Evolutionary conservation across 192 early-diverging fungal species (phyloP).

Genomic region (Linnemannia zychae): DNA sequence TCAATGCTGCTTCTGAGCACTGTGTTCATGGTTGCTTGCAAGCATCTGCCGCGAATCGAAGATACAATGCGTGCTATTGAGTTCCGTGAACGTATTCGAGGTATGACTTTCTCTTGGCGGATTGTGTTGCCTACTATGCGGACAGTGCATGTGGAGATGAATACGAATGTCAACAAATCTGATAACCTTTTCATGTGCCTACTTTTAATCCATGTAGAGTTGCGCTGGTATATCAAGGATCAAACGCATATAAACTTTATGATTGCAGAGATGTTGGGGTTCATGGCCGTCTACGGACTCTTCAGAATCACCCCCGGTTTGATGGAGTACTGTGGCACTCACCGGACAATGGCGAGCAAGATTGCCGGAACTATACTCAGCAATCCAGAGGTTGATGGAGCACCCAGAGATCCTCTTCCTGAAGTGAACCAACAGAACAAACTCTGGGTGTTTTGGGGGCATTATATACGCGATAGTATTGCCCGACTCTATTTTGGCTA

Average conservation of each 20-base stretch:
- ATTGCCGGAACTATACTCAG: not conserved
- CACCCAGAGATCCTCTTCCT: not conserved
- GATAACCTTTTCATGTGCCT: not conserved
- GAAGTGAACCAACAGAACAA: constrained; percentile 36
- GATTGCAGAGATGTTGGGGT: constrained; percentile 9
- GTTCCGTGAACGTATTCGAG: constrained; percentile 40
- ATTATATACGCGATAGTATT: constrained; percentile 30
- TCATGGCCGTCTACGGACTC: constrained; percentile 19
- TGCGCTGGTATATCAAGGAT: not conserved
- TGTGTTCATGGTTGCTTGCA: constrained; percentile 41
- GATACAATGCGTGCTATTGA: constrained; percentile 34
- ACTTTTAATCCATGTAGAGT: not conserved
- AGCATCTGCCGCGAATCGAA: constrained; percentile 20
- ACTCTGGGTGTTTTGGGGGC: constrained; percentile 36
- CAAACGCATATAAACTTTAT: not conserved
- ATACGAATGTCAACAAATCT: not conserved
- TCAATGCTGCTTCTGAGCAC: constrained; percentile 32
- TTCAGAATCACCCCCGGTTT: not conserved
- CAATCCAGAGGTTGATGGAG: not conserved
- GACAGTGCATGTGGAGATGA: no score
- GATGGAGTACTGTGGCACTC: constrained; percentile 11
- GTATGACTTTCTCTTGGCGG: not conserved
- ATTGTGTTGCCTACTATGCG: not conserved
- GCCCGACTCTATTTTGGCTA: constrained; percentile 31
- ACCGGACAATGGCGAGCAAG: not conserved